Conservation (phyloP, 805 yeast genomes). For the Yarrowia sp. region DNA sequence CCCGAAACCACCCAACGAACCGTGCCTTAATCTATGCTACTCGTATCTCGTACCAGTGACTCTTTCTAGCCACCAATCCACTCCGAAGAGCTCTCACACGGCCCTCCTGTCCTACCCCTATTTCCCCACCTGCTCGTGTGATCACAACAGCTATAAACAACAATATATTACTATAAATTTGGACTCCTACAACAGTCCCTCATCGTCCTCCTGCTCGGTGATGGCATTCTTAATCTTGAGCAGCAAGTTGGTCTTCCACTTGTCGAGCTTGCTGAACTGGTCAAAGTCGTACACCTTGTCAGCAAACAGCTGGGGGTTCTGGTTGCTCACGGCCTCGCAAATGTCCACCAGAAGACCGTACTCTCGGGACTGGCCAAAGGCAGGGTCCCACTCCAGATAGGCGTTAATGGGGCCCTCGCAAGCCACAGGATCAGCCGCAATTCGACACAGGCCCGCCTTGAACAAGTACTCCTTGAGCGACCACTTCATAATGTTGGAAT, state of each 20-base stretch:
- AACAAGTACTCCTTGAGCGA: conserved; percentile 86
- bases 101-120: too few species aligned
- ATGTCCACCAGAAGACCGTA: conserved; percentile 62
- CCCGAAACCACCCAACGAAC: too few species aligned
- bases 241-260: conserved; percentile 81
- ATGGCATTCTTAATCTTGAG: conserved; percentile 75
- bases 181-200: conserved; percentile 30
- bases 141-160: not conserved
- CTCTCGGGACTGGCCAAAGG: conserved; percentile 69
- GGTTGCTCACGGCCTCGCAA: conserved; percentile 69
- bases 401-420: conserved; percentile 68
- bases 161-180: not conserved
- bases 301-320: conserved; percentile 73
- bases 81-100: too few species aligned
- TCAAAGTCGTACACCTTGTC: conserved; percentile 77
- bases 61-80: too few species aligned
- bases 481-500: conserved; percentile 80
- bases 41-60: too few species aligned
- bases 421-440: conserved; percentile 85
- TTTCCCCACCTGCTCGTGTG: too few species aligned
- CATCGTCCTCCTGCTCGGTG: conserved; percentile 68
- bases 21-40: too few species aligned
- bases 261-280: conserved; percentile 82
- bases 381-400: conserved; percentile 66
- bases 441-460: conserved; percentile 74